A percentile compares a stretch with the other conserved stretches of the same genome.
phyloP scores from a whole-genome alignment of 1,284 basidiomycete genomes.

The Ceratobasidium sp. region DNA sequence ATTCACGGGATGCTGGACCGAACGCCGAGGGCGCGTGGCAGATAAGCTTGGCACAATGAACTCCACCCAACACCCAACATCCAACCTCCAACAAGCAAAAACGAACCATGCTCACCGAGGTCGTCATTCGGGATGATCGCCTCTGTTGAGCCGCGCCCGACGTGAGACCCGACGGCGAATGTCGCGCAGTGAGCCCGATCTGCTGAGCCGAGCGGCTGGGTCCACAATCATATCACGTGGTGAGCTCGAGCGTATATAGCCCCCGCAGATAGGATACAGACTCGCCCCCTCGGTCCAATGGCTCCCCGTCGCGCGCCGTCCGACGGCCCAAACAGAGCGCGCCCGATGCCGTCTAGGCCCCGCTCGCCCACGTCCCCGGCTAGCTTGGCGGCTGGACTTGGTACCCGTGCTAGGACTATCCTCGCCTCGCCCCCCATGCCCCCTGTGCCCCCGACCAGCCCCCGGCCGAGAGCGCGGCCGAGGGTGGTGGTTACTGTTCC shows the following conservation, averaged over 20 bases:
- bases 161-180: constrained; percentile 30
- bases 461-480: constrained; percentile 7
- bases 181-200: constrained; percentile 12
- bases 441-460: constrained; percentile 11
- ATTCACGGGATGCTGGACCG: neutral
- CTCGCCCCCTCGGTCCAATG: constrained; percentile 19
- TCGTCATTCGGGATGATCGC: neutral
- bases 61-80: too few species aligned
- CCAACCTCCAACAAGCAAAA: too few species aligned
- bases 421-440: constrained; percentile 21
- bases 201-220: neutral
- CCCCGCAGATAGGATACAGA: neutral
- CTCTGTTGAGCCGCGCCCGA: constrained; percentile 22
- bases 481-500: constrained; percentile 30
- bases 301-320: constrained; percentile 31
- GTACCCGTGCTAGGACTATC: constrained; percentile 26
- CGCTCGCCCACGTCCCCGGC: constrained; percentile 17
- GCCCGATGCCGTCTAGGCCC: neutral
- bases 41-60: neutral
- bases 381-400: neutral
- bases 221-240: constrained; percentile 21
- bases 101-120: too few species aligned
- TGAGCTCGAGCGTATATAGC: neutral
- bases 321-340: constrained; percentile 18
- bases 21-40: neutral